A percentile compares a stretch with the other conserved stretches of the same genome.
phyloP scores from a whole-genome alignment of 1,284 basidiomycete species.

The Nidula niveotomentosa region DNA sequence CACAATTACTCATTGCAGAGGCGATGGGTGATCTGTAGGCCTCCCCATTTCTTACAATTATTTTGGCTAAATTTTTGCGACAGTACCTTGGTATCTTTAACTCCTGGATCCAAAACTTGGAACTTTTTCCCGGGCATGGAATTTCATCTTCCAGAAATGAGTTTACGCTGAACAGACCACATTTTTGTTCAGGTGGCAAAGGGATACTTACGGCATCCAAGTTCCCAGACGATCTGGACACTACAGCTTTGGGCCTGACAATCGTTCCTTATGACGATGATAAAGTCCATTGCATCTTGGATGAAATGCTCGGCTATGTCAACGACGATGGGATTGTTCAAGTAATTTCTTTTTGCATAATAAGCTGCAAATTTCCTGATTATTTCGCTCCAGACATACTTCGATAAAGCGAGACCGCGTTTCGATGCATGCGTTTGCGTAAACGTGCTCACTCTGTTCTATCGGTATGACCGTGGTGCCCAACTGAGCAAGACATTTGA shows the following conservation, averaged over 20 bases:
- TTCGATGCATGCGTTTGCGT: constrained; percentile 54
- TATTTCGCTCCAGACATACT: constrained; percentile 38
- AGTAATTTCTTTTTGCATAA: constrained; percentile 23
- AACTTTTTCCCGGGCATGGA: constrained; percentile 52
- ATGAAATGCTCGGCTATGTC: constrained; percentile 49
- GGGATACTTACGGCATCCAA: neutral
- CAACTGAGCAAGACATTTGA: constrained; percentile 42
- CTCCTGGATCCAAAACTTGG: constrained; percentile 43
- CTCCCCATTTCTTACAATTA: neutral
- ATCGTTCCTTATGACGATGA: constrained; percentile 24
- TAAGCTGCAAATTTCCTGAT: constrained; percentile 2
- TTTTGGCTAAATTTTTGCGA: neutral
- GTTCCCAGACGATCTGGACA: constrained; percentile 36
- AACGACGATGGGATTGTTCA: constrained; percentile 49
- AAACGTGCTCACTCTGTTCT: constrained; percentile 49
- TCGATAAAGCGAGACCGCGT: constrained; percentile 35
- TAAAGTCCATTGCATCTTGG: constrained; percentile 32
- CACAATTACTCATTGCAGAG: constrained; percentile 59
- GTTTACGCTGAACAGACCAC: constrained; percentile 17
- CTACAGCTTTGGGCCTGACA: constrained; percentile 39
- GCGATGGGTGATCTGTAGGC: constrained; percentile 45
- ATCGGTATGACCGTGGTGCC: constrained; percentile 30
- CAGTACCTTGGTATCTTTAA: constrained; percentile 39
- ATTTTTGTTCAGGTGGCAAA: constrained; percentile 16
- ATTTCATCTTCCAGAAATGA: too few species aligned